phyloP scores from a whole-genome alignment of 2,329 filamentous ascomycete species.

The Immersiporthe knoxdaviesiana region DNA sequence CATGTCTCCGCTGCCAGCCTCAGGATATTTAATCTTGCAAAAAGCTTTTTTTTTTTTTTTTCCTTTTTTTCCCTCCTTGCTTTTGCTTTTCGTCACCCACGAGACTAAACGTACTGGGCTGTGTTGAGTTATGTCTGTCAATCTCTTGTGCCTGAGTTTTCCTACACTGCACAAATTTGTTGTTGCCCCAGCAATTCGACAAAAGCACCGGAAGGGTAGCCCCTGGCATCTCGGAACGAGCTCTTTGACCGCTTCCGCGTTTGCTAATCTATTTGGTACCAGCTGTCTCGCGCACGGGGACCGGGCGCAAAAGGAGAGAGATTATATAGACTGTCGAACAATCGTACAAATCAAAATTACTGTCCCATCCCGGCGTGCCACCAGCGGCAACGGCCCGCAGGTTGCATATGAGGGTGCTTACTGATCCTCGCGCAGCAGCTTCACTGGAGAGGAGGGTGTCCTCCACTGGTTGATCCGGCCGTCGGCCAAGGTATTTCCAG shows the following conservation, averaged over 20 bases:
- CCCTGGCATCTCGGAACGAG: neutral
- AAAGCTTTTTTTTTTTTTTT: neutral
- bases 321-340: too few relatives aligned
- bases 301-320: neutral
- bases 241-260: neutral
- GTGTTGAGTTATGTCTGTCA: neutral
- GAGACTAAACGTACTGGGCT: too few relatives aligned
- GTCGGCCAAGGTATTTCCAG: neutral
- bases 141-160: neutral
- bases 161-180: neutral
- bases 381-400: slow-evolving; percentile 12
- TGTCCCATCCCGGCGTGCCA: slow-evolving; percentile 11
- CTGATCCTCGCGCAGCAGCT: neutral
- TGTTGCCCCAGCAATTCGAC: too few relatives aligned
- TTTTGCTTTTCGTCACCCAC: too few relatives aligned
- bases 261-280: neutral
- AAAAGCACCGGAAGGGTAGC: neutral
- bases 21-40: too few relatives aligned
- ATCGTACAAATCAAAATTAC: slow-evolving; percentile 3
- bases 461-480: neutral
- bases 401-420: neutral
- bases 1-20: too few relatives aligned
- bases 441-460: neutral
- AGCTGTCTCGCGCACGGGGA: neutral
- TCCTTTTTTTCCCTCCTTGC: neutral